phyloP scores from a whole-genome alignment of 2,329 filamentous ascomycete genomes.

The Colletotrichum caudatum region DNA sequence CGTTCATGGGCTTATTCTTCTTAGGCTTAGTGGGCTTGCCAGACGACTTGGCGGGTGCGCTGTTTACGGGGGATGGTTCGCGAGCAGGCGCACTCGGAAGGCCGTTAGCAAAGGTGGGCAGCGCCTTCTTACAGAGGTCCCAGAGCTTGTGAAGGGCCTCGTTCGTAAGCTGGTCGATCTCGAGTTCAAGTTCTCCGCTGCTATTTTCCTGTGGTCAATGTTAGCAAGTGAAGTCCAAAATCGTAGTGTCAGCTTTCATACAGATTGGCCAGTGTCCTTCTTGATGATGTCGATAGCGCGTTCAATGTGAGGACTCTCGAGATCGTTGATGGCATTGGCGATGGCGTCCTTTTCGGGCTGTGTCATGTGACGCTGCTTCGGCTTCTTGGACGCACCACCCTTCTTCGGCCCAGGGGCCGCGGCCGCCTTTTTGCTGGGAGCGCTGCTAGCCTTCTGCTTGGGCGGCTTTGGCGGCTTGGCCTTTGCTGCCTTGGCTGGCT shows the following conservation, averaged over 20 bases:
- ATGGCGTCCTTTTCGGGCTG: constrained; percentile 92
- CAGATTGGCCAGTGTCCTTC: constrained; percentile 82
- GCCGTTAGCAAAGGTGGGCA: constrained; percentile 57
- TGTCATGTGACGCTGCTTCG: constrained; percentile 72
- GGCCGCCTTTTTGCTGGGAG: constrained; percentile 57
- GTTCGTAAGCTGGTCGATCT: constrained; percentile 68
- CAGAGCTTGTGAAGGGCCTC: constrained; percentile 67
- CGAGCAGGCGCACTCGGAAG: constrained; percentile 44
- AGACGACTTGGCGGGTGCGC: constrained; percentile 48
- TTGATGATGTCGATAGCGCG: constrained; percentile 92
- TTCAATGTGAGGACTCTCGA: constrained; percentile 82
- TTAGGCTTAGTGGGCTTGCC: constrained; percentile 65
- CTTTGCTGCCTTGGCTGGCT: constrained; percentile 70
- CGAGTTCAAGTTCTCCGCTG: constrained; percentile 69
- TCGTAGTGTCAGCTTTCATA: constrained; percentile 54
- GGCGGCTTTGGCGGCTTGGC: constrained; percentile 63
- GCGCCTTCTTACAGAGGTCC: constrained; percentile 58
- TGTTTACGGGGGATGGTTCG: constrained; percentile 49
- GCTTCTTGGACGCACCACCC: constrained; percentile 59
- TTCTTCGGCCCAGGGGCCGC: constrained; percentile 51
- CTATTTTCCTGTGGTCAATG: constrained; percentile 63
- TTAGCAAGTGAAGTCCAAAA: constrained; percentile 47
- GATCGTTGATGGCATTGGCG: constrained; percentile 83
- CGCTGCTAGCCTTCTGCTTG: constrained; percentile 61
- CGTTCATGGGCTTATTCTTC: constrained; percentile 83